A percentile compares a stretch with the other conserved stretches of the same genome.
phyloP scores from a whole-genome alignment of 495 filamentous ascomycete genomes.

The Hypoxylon perforatum region DNA sequence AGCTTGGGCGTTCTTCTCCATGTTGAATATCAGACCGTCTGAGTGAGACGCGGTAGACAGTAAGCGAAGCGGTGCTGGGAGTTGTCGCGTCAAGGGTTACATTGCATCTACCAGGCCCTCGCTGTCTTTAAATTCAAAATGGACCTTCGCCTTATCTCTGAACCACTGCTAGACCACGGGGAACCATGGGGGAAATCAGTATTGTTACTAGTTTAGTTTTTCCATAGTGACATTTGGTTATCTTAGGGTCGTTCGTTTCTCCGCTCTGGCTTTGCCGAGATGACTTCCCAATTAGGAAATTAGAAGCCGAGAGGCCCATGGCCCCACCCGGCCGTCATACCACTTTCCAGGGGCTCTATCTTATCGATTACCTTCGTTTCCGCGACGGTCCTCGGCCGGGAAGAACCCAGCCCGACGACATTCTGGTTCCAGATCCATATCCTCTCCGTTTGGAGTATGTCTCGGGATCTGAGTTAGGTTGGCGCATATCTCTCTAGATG shows the following conservation, averaged over 20 bases:
- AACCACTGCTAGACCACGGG: neutral
- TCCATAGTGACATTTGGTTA: constrained; percentile 12
- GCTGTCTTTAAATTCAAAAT: constrained; percentile 12
- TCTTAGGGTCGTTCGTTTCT: constrained; percentile 3
- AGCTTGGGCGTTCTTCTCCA: constrained; percentile 24
- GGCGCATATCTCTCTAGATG: too few species aligned
- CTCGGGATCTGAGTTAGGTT: too few species aligned
- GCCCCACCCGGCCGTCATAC: neutral
- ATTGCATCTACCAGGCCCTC: constrained; percentile 1
- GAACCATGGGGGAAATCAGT: neutral
- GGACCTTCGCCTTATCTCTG: constrained; percentile 12
- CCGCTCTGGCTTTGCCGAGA: constrained; percentile 6
- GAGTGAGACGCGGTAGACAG: neutral
- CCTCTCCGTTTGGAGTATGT: too few species aligned
- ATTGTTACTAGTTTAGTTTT: constrained; percentile 12
- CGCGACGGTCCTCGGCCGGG: too few species aligned
- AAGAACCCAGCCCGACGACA: too few species aligned
- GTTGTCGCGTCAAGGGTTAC: constrained; percentile 11
- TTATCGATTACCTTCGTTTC: neutral
- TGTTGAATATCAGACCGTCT: neutral
- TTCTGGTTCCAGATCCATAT: too few species aligned
- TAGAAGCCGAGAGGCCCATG: constrained; percentile 1
- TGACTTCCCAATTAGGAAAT: constrained; percentile 8
- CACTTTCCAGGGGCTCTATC: neutral
- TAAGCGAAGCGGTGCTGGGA: neutral